Conservation (phyloP, 2,329 filamentous ascomycete genomes). For the Dothideomycetes sp. region DNA sequence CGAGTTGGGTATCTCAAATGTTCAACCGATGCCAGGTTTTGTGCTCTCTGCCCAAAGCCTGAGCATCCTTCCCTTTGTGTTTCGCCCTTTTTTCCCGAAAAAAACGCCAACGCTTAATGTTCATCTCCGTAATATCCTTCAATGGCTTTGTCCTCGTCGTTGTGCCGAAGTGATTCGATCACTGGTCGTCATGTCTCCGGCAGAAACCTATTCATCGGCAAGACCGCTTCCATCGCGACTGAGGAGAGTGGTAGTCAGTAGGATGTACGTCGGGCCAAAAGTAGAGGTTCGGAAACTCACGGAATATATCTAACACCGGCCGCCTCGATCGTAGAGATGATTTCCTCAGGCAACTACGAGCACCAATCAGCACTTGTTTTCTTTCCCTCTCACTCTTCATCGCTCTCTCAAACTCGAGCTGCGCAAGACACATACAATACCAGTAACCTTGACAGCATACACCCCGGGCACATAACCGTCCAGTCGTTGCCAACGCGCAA, state of each 20-base stretch:
- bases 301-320: conserved; percentile 52
- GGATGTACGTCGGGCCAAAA: neutral
- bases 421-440: conserved; percentile 42
- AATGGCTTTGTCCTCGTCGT: no score
- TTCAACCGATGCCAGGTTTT: neutral
- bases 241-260: neutral
- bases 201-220: conserved; percentile 1
- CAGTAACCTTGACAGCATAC: conserved; percentile 91
- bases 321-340: conserved; percentile 44
- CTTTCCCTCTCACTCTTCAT: no score
- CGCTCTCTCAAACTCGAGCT: neutral
- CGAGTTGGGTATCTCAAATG: no score
- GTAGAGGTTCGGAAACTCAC: conserved; percentile 22
- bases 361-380: conserved; percentile 8
- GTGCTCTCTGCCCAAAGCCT: no score
- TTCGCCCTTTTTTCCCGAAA: no score
- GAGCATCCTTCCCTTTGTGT: no score
- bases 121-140: no score
- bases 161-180: no score
- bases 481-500: conserved; percentile 90
- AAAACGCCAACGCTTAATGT: no score
- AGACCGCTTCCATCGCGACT: conserved; percentile 9
- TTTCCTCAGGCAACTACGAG: conserved; percentile 44
- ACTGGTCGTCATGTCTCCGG: neutral
- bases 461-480: conserved; percentile 80